These are phyloP conservation scores for Tilletiaria anomala DNA, from an alignment of 1,284 basidiomycete species.

Conservation along the genomic window DNA sequence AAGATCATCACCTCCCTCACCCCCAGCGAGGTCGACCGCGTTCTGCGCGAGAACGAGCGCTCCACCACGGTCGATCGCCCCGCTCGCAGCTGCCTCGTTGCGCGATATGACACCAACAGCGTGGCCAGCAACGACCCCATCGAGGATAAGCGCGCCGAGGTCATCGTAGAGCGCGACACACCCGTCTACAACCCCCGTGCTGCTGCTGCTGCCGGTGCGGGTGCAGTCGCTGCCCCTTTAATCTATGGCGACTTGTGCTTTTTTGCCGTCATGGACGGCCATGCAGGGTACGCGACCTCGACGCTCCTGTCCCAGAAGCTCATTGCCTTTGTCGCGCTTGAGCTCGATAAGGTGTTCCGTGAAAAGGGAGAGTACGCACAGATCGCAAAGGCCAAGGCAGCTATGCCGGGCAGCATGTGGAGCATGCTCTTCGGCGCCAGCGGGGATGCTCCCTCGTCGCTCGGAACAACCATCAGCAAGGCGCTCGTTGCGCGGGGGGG, in stretches of 20 bases:
- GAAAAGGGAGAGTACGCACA: conserved; percentile 37
- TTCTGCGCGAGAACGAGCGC: conserved; percentile 25
- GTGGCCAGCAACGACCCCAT: conserved; percentile 34
- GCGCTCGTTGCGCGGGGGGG: no score
- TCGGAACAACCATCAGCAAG: no score
- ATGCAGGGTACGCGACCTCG: conserved; percentile 70
- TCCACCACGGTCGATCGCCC: conserved; percentile 29
- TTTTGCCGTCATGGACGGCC: conserved; percentile 84
- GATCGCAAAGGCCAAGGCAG: conserved; percentile 11
- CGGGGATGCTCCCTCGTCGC: no score
- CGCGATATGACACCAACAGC: conserved; percentile 35
- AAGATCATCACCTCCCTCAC: conserved; percentile 31
- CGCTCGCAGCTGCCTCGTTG: conserved; percentile 26
- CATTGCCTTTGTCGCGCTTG: conserved; percentile 68
- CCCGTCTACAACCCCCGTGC: conserved; percentile 3
- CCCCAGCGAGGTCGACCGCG: conserved; percentile 25
- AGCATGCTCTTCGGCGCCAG: conserved; percentile 24
- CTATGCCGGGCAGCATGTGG: conserved; percentile 9
- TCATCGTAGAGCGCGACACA: conserved; percentile 34
- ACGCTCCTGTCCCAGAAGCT: conserved; percentile 68
- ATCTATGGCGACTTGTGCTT: conserved; percentile 44
- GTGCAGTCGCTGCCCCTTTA: background rate
- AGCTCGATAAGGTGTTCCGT: conserved; percentile 50
- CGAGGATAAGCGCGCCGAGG: conserved; percentile 35
- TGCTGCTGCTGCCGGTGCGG: background rate